A percentile compares a stretch with the other conserved stretches of the same genome.
These are phyloP conservation scores for Leccinum disarticulatum DNA, from an alignment of 768 basidiomycete species.

Conservation along the genomic window DNA sequence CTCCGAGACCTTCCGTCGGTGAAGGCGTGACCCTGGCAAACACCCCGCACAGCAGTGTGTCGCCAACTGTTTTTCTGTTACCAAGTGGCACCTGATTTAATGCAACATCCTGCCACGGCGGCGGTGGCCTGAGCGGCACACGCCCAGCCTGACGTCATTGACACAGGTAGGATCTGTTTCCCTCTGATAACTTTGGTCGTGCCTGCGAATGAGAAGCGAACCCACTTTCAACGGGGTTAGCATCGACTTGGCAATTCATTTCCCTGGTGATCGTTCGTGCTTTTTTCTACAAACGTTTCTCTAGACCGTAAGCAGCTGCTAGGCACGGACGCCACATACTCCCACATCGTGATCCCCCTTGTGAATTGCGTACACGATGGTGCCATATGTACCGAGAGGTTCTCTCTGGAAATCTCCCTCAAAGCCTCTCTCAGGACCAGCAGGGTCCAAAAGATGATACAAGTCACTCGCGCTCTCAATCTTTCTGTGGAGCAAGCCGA, in stretches of 20 bases:
- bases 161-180: background rate
- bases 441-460: constrained; percentile 7
- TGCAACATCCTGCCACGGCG: background rate
- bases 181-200: background rate
- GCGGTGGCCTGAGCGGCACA: background rate
- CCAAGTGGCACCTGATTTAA: background rate
- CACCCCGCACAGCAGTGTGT: background rate
- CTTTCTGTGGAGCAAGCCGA: constrained; percentile 4
- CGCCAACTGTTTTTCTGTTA: background rate
- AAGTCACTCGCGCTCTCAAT: background rate
- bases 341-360: background rate
- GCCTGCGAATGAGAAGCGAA: background rate
- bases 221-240: background rate
- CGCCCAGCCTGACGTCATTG: background rate
- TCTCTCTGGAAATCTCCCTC: background rate
- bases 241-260: background rate
- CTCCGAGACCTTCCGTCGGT: background rate
- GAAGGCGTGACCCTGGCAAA: background rate
- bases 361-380: background rate
- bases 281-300: background rate
- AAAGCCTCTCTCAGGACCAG: background rate
- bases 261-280: background rate
- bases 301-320: background rate
- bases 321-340: background rate
- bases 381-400: background rate